Percentiles rank a stretch among this genome's conserved stretches.
Evolutionary conservation across 2,329 filamentous ascomycete genomes (phyloP).

Genomic region (Aspergillus sp.): DNA sequence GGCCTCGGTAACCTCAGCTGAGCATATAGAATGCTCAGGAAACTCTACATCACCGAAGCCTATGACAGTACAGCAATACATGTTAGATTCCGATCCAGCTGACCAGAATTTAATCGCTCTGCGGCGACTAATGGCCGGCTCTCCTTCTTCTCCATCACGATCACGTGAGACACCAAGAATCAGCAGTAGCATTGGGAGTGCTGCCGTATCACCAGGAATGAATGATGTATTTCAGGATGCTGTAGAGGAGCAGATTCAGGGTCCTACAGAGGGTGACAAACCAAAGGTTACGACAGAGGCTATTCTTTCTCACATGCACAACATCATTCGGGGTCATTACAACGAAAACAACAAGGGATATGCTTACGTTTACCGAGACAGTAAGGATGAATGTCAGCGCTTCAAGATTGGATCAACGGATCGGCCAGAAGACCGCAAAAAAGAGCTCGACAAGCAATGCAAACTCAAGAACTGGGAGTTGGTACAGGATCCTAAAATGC

Average conservation of each 20-base stretch:
- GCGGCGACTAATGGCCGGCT: background rate
- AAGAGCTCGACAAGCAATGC: conserved; percentile 13
- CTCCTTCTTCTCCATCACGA: background rate
- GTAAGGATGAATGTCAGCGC: conserved; percentile 8
- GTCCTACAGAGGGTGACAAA: background rate
- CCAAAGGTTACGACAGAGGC: conserved; percentile 2
- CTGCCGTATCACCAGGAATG: background rate
- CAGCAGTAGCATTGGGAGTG: background rate
- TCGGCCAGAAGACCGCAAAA: conserved; percentile 6
- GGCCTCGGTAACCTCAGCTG: background rate
- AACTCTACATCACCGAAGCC: background rate
- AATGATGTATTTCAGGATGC: background rate
- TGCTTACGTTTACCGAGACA: conserved; percentile 15
- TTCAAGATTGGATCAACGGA: conserved; percentile 18
- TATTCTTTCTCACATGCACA: conserved; percentile 6
- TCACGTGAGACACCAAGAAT: background rate
- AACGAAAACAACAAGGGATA: conserved; percentile 12
- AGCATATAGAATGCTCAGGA: background rate
- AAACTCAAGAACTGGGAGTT: conserved; percentile 3
- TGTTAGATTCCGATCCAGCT: background rate
- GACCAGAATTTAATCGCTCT: background rate
- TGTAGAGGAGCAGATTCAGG: background rate
- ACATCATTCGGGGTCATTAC: conserved; percentile 9
- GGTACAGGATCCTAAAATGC: background rate
- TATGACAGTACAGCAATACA: background rate